A percentile compares a stretch with the other conserved stretches of the same genome.
These are phyloP conservation scores for Aspergillus versicolor DNA, from an alignment of 2,329 filamentous ascomycete species.

Conservation along the genomic window DNA sequence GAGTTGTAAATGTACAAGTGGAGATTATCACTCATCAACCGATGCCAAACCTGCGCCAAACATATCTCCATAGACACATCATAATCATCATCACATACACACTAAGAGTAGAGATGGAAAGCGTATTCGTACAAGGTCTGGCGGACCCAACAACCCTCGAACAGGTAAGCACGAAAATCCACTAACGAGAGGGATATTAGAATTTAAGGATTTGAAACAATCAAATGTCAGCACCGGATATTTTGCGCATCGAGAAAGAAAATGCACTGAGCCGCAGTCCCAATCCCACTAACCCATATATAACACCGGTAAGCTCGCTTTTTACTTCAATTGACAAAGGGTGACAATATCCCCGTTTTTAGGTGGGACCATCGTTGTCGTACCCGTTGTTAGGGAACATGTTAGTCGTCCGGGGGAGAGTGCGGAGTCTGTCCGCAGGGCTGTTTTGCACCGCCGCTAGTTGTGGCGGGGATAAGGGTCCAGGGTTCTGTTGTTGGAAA, in stretches of 20 bases:
- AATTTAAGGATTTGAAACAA: background rate
- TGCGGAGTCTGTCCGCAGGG: constrained; percentile 15
- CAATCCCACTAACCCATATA: background rate
- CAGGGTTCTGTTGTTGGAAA: constrained; percentile 26
- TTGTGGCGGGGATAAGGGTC: constrained; percentile 23
- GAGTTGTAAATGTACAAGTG: background rate
- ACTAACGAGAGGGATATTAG: background rate
- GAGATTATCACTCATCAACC: background rate
- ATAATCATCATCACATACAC: background rate
- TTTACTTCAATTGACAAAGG: background rate
- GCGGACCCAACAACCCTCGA: background rate
- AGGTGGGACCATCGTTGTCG: constrained; percentile 12
- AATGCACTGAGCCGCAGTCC: background rate
- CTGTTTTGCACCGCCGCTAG: constrained; percentile 18
- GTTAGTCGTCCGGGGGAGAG: constrained; percentile 17
- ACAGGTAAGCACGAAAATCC: background rate
- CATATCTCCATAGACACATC: background rate
- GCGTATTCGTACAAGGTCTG: constrained; percentile 5
- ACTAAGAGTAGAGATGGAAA: constrained; percentile 7
- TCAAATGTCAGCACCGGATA: background rate
- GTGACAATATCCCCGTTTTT: background rate
- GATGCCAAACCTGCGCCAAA: background rate
- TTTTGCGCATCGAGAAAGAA: background rate
- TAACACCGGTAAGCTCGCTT: background rate
- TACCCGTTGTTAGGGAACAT: constrained; percentile 17